Evolutionary conservation across 2,329 filamentous ascomycete species (phyloP), one percentile per base, ranked within the genome.

Genomic region (Xylaria sp.): DNA sequence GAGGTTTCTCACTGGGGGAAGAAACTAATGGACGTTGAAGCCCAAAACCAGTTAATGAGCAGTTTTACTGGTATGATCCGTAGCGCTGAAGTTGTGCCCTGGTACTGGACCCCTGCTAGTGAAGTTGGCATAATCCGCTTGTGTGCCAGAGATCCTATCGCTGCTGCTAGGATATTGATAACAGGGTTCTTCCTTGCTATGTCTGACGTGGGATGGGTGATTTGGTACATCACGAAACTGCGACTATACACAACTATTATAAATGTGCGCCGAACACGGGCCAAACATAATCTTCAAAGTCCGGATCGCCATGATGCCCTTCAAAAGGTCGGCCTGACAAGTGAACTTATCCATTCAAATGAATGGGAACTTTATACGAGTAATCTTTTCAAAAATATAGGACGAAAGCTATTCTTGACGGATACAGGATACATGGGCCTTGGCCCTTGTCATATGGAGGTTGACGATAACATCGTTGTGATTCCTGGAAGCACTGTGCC

Each of bases 401-500:
- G 64, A 13, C 42, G 64, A 51, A 73, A 62, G 47, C 44, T 78
- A 20, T 79, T 75, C 61, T 49, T 75, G 10, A 79, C 78, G 3
- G 61, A 68, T 2, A 69, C 63, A 5, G 76, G 77, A 2, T 69
- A 72, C 47, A 63, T 79, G 10, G 78, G 77, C 1, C 65, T 78
- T 5, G 76, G 75, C 0, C 76, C 77, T 6, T 11, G 33, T 25
- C 45, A 61, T 3, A 72, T 74, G 67, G 13, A 57, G 55, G 33
- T 42, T 1, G 77, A 72, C 0, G 77, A 80, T 58, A 54, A 31
- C 0, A 67, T 79, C 0, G 73, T 73, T 0, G 73, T 79, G 6
- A 60, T 79, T 6, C 63, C 72, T 31, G 77, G 77, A 0, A 64
- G 73, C 3, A 76, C 73, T 17, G 71, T 74, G 38, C 75, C 78